Conservation (phyloP, 352 stramenopile genomes). For the Pythium coloratum region DNA sequence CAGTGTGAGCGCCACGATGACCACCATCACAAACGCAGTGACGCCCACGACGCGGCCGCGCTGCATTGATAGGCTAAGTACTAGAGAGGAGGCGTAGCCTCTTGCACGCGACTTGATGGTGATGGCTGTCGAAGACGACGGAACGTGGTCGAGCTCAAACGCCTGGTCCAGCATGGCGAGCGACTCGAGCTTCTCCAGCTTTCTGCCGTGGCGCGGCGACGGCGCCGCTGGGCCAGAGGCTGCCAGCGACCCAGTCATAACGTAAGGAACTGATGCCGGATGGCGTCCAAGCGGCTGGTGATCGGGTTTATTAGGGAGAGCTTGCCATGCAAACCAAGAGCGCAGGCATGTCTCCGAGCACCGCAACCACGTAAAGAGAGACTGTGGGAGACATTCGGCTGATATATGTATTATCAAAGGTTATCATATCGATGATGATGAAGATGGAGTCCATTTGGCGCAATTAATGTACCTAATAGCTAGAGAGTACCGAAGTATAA, state of each 20-base stretch:
- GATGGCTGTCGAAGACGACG: background rate
- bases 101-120: background rate
- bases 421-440: no score
- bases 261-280: background rate
- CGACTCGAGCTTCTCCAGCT: background rate
- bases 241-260: background rate
- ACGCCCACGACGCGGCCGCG: background rate
- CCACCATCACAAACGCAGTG: background rate
- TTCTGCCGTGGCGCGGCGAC: background rate
- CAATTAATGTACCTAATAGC: no score
- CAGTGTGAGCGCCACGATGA: slow-evolving; percentile 2
- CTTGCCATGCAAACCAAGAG: background rate
- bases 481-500: no score
- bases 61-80: background rate
- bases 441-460: no score
- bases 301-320: background rate
- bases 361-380: no score
- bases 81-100: background rate
- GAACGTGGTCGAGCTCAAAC: background rate
- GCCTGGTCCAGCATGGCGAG: background rate
- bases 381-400: no score
- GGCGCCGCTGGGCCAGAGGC: background rate
- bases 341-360: no score
- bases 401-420: no score
- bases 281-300: background rate